These are phyloP conservation scores for Ambrosia hybrid DNA, from an alignment of 140 eudicot genomes.

Conservation along the genomic window DNA sequence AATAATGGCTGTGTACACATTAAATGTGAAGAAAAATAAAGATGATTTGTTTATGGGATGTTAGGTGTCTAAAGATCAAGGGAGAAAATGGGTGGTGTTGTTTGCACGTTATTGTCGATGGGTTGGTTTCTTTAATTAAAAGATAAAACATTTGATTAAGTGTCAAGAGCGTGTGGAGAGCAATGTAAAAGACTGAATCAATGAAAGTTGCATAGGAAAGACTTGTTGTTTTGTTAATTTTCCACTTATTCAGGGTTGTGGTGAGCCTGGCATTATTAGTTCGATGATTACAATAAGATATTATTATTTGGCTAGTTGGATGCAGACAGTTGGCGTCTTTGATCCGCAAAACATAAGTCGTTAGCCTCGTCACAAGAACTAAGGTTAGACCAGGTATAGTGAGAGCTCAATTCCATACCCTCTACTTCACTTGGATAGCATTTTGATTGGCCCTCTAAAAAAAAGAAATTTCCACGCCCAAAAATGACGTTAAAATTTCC, in stretches of 20 bases:
- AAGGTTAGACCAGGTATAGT: too few species aligned
- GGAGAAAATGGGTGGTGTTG: conserved; percentile 24
- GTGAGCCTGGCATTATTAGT: too few species aligned
- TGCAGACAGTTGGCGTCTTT: background rate
- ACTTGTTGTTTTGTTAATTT: background rate
- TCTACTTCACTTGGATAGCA: too few species aligned
- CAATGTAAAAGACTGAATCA: background rate
- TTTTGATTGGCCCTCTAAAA: too few species aligned
- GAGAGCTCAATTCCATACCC: too few species aligned
- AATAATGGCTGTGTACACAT: conserved; percentile 13
- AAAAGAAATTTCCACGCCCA: too few species aligned
- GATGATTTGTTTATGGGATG: background rate
- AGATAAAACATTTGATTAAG: background rate
- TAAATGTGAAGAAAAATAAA: conserved; percentile 25
- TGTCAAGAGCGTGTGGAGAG: conserved; percentile 11
- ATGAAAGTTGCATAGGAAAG: background rate
- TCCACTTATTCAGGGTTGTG: background rate
- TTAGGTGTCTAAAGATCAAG: conserved; percentile 8
- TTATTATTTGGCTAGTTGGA: too few species aligned
- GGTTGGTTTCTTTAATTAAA: conserved; percentile 9
- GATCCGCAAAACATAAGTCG: background rate
- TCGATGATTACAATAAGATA: too few species aligned
- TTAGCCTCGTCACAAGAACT: too few species aligned
- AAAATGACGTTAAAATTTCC: too few species aligned
- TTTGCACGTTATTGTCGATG: conserved; percentile 41